Evolutionary conservation across 1,284 basidiomycete genomes (phyloP).

Genomic region (Athelia psychrophila): DNA sequence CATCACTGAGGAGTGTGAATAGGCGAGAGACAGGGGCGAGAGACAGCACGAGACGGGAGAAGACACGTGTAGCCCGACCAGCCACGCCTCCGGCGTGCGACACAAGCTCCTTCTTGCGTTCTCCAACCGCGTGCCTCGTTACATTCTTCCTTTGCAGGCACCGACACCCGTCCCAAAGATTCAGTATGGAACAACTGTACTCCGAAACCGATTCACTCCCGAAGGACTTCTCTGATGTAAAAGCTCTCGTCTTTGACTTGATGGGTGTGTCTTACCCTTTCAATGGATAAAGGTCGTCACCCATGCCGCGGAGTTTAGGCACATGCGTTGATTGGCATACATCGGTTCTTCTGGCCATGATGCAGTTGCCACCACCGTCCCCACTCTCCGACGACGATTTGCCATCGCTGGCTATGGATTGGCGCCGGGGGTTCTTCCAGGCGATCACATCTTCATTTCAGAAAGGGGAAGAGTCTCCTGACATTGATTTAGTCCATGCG

Average conservation of each 20-base stretch:
- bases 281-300: not conserved
- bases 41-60: no score
- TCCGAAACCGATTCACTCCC: not conserved
- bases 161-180: no score
- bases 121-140: no score
- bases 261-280: not conserved
- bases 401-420: conserved; percentile 4
- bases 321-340: conserved; percentile 10
- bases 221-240: not conserved
- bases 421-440: conserved; percentile 9
- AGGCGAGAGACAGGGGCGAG: no score
- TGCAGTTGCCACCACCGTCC: not conserved
- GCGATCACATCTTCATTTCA: conserved; percentile 5
- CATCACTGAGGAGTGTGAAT: no score
- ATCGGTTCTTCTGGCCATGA: conserved; percentile 4
- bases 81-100: no score
- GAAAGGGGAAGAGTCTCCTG: conserved; percentile 3
- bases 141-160: no score
- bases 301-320: conserved; percentile 2
- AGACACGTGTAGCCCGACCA: no score
- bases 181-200: no score
- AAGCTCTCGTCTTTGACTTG: conserved; percentile 1
- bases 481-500: conserved; percentile 8
- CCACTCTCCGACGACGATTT: conserved; percentile 2
- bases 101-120: no score